Evolutionary conservation across 306 rosid species (phyloP).

Genomic region (Clitoria ternatea): DNA sequence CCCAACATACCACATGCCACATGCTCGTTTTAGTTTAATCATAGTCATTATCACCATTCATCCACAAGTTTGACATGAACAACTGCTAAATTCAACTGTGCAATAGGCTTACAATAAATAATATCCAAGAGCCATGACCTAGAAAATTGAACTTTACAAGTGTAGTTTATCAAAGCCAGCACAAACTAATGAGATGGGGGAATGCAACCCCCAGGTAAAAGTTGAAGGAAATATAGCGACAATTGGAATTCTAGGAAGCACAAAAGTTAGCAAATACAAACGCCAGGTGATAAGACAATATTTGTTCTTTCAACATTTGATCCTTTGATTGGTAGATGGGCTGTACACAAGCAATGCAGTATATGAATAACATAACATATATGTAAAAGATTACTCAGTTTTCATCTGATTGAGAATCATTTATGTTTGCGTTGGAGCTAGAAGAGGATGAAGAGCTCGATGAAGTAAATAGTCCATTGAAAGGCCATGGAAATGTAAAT

Average conservation of each 20-base stretch:
- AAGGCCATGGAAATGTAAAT: conserved; percentile 77
- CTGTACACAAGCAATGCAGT: conserved; percentile 40
- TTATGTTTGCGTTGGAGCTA: conserved; percentile 32
- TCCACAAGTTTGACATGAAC: no score
- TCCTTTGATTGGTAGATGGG: conserved; percentile 16
- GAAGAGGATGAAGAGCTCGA: conserved; percentile 29
- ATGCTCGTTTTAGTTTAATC: no score
- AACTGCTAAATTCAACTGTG: no score
- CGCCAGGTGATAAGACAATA: background rate
- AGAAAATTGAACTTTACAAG: background rate
- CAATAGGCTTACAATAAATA: background rate
- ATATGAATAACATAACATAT: conserved; percentile 18
- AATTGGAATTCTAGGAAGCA: background rate
- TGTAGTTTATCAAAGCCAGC: background rate
- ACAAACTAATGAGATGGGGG: background rate
- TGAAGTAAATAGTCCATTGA: conserved; percentile 59
- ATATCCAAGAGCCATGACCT: background rate
- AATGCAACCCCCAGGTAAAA: conserved; percentile 12
- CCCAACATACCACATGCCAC: no score
- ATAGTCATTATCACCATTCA: no score
- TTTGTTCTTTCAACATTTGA: conserved; percentile 19
- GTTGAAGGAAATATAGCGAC: conserved; percentile 19
- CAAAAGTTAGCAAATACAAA: conserved; percentile 22
- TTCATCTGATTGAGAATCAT: conserved; percentile 45
- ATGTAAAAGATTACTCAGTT: conserved; percentile 27